Base-by-base conservation (phyloP, 345 rosid genomes). In the Eucalyptus fibrosa region DNA sequence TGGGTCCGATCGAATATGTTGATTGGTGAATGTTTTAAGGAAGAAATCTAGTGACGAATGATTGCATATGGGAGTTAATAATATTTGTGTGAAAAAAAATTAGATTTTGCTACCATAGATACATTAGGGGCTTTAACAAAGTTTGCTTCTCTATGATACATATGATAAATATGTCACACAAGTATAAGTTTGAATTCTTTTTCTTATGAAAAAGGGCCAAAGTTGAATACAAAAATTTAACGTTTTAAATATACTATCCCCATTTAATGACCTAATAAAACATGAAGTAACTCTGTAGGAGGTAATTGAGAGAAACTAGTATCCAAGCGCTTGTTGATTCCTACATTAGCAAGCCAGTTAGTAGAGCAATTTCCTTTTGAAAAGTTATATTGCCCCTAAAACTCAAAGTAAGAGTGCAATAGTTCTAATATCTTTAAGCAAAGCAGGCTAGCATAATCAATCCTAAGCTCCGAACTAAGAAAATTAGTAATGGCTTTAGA, bases 1-100 rank as follows among this genome's bases (percentile, higher is more conserved):
- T 23, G 5, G 19, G 0, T 56, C 2, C 0, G 6, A 56, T 1
- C 1, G 1, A 4, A 56, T 56, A 53, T 0, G 62, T 9, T 56
- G 30, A 9, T 23, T 56, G 30, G 28, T 56, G 28, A 56, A 21
- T 56, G 4, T 19, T 19, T 19, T 53, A 53, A 51, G 9, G 23
- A 51, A 51, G 59, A 53, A 53, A 53, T 53, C 30, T 56, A 56
- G 62, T 56, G 62, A 23, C 1, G 3, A 23, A 56, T 21, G 62
- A 56, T 56, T 56, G 12, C 12, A 56, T 1, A 56, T 30, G 19
- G 5, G 34, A 1, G 3, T 62, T 62, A 11, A 23, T 5, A 3
- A 47, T 28, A 86, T 28, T 10, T 21, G 5, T 30, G 1, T 12
- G 69, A 60, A 28, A 26, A 26, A 53, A 19, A 53, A 53, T 3